phyloP scores from a whole-genome alignment of 371 early-diverging fungal genomes.

The Rhizopus microsporus region DNA sequence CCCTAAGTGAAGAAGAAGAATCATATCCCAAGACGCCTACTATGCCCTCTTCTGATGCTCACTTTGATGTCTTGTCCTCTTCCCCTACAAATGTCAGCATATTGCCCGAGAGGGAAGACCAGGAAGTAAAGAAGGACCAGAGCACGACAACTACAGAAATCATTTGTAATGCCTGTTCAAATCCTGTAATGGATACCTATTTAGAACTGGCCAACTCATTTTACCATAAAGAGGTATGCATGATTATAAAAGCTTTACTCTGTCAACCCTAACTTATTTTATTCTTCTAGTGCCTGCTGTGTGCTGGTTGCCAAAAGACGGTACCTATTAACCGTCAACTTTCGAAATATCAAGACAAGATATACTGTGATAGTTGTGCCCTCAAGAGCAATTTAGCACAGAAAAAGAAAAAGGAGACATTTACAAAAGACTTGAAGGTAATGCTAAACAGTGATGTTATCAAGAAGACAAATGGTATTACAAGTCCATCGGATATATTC shows the following conservation, averaged over 20 bases:
- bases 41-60: conserved; percentile 1
- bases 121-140: neutral
- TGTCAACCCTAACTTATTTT: neutral
- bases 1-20: conserved; percentile 27
- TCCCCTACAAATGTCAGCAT: conserved; percentile 4
- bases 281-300: conserved; percentile 50
- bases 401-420: neutral
- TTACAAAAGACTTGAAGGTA: neutral
- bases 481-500: conserved; percentile 23
- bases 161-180: conserved; percentile 20
- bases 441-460: neutral
- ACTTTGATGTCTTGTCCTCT: conserved; percentile 13
- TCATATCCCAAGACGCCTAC: conserved; percentile 19
- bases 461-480: conserved; percentile 6
- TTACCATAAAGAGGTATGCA: conserved; percentile 33
- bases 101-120: neutral
- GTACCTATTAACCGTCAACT: conserved; percentile 60
- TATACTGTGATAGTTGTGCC: conserved; percentile 63
- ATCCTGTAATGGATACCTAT: conserved; percentile 28
- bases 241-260: neutral
- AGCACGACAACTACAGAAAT: neutral
- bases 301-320: conserved; percentile 34
- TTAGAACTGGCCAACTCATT: conserved; percentile 24
- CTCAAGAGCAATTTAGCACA: neutral
- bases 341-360: conserved; percentile 52